Evolutionary conservation across 306 rosid species (phyloP).

Genomic region (Trifolium pratense): DNA sequence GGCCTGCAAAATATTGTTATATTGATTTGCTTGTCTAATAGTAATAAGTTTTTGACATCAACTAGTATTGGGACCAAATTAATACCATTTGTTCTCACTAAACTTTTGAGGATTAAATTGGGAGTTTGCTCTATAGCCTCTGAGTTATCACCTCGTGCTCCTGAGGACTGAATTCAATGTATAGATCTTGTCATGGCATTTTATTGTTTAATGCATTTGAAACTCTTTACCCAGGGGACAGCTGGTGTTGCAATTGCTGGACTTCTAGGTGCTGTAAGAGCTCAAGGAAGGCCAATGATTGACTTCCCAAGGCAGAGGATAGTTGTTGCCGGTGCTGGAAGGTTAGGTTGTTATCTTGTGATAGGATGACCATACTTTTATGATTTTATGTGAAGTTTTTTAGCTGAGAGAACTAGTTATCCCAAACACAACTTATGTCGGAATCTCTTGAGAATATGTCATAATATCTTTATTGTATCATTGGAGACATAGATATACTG

Average conservation of each 20-base stretch:
- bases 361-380: slow-evolving; percentile 20
- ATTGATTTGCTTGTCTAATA: neutral
- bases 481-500: neutral
- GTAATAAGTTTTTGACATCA: neutral
- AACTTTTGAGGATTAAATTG: slow-evolving; percentile 9
- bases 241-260: slow-evolving; percentile 99
- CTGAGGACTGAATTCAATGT: slow-evolving; percentile 3
- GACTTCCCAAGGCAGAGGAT: slow-evolving; percentile 97
- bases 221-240: slow-evolving; percentile 72
- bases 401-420: slow-evolving; percentile 6
- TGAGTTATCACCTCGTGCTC: neutral
- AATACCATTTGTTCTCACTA: neutral
- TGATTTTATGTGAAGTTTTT: slow-evolving; percentile 7
- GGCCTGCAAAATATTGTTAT: neutral
- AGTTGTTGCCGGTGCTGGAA: slow-evolving; percentile 99
- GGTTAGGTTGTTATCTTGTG: slow-evolving; percentile 55
- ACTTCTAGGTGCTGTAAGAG: slow-evolving; percentile 97
- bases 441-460: neutral
- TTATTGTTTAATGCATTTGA: slow-evolving; percentile 23
- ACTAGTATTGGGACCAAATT: neutral
- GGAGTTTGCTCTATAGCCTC: neutral
- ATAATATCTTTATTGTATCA: neutral
- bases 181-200: slow-evolving; percentile 29
- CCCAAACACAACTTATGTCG: neutral
- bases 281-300: slow-evolving; percentile 98